Evolutionary conservation across 2,329 filamentous ascomycete species (phyloP), one percentile per base, ranked within the genome.

Genomic region (Gaeumannomyces sp.): DNA sequence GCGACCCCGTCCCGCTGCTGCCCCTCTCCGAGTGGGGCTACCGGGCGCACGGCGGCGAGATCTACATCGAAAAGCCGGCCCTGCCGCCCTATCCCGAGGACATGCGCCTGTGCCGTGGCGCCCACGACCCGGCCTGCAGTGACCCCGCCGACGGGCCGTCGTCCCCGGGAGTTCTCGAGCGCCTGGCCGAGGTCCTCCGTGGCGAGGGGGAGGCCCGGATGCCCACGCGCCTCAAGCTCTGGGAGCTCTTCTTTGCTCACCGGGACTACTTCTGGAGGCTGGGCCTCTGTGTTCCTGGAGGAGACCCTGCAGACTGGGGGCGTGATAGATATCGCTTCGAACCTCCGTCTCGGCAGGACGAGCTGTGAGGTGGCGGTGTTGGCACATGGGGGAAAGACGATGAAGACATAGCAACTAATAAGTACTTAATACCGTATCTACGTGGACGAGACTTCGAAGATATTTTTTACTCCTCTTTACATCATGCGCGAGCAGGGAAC

Each of bases 231-330:
- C 75, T 93, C 71, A 91, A 89, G 75, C 83, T 96, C n/a, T 97
- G 94, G 92, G 87, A 97, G 76, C 79, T 97, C 10, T 89, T 98
- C 73, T 96, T 96, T 76, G 91, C 93, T 1, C 95, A 99, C 77
- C 82, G 95, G 56, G 95, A 99, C 78, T 99, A 99, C 76, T 98
- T 99, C 77, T 96, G 92, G 91, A 84, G 95, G 65, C 76, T 99
- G 64, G 95, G 95, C 0, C 79, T 98, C 38, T 99, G 95, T 77
- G 81, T 97, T 2, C 93, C 94, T 0, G 90, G 90, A 16, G 90
- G 91, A 16, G 89, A 90, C 73, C 88, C 88, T 3, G 79, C 80
- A 60, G 84, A 91, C 69, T 91, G 89, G 89, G 85, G 82, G 22
- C 78, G 83, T 68, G 80, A 82, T 59, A 75, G 73, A 66, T 81